Percentiles rank a stretch among this genome's conserved stretches.
phyloP scores from a whole-genome alignment of 2,329 filamentous ascomycete genomes.

The Venturia nashicola region DNA sequence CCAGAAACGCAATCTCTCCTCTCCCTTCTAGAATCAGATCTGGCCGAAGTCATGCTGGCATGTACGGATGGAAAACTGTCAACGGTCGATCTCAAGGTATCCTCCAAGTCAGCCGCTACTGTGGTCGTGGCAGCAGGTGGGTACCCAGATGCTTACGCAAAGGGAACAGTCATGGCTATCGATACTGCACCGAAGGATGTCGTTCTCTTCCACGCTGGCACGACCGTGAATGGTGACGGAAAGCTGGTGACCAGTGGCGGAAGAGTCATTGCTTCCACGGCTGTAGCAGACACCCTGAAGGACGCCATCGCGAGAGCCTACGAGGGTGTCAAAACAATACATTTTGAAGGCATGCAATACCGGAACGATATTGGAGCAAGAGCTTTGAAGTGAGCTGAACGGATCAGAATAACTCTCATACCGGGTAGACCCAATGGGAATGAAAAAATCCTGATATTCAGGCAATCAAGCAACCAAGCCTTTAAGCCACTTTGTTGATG shows the following conservation, averaged over 20 bases:
- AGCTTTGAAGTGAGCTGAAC: constrained; percentile 22
- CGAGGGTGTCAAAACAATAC: constrained; percentile 62
- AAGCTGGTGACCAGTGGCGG: constrained; percentile 70
- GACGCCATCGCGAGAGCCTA: constrained; percentile 85
- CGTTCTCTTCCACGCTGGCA: constrained; percentile 87
- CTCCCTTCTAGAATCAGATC: constrained; percentile 70
- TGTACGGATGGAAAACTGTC: constrained; percentile 66
- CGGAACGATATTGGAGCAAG: constrained; percentile 72
- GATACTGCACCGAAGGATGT: constrained; percentile 31
- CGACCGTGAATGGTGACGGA: constrained; percentile 46
- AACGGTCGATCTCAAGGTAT: constrained; percentile 54
- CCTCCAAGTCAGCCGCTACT: constrained; percentile 66
- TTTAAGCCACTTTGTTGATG: not conserved
- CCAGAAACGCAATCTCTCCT: constrained; percentile 84
- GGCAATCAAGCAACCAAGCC: too few relatives aligned
- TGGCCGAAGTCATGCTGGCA: constrained; percentile 80
- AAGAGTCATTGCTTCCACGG: constrained; percentile 86
- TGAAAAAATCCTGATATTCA: too few relatives aligned
- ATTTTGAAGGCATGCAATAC: constrained; percentile 83
- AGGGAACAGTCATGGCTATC: constrained; percentile 55
- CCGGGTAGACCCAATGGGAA: not conserved
- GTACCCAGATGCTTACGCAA: constrained; percentile 73
- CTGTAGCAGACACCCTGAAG: constrained; percentile 61
- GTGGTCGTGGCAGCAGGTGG: constrained; percentile 90
- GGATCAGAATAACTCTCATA: not conserved